Conservation (phyloP, 306 rosid species). For the Medicago lupulina region DNA sequence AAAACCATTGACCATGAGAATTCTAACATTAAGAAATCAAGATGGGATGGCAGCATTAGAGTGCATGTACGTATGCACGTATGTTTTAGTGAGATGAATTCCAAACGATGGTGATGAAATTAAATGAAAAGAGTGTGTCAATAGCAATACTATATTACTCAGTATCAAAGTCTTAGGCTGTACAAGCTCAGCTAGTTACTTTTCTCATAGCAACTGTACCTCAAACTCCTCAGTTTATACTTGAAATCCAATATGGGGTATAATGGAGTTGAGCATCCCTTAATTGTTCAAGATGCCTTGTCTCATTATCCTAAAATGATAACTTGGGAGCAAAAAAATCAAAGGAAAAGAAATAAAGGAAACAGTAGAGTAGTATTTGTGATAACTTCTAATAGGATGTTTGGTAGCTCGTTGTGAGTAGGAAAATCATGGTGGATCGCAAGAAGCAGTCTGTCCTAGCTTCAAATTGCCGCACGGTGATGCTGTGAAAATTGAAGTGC, state of each 20-base stretch:
- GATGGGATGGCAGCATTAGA: conserved; percentile 3
- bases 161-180: conserved; percentile 46
- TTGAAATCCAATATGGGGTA: conserved; percentile 53
- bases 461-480: background rate
- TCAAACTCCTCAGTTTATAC: conserved; percentile 52
- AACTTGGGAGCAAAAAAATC: conserved; percentile 20
- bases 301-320: conserved; percentile 44
- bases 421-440: background rate
- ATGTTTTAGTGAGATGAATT: background rate
- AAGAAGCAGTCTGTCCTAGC: conserved; percentile 4
- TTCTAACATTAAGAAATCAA: background rate
- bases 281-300: conserved; percentile 41
- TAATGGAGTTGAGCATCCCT: conserved; percentile 47
- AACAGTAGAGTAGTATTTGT: conserved; percentile 17
- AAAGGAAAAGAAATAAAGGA: conserved; percentile 30
- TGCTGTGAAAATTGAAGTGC: background rate
- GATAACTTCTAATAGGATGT: background rate
- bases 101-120: background rate
- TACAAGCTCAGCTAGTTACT: conserved; percentile 56
- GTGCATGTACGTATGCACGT: background rate
- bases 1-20: conserved; percentile 10
- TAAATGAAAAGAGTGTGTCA: conserved; percentile 1
- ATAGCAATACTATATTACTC: background rate
- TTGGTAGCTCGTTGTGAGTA: background rate
- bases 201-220: conserved; percentile 45